These are phyloP conservation scores for Colletotrichum caudatum DNA, from an alignment of 2,329 filamentous ascomycete species.

Conservation along the genomic window DNA sequence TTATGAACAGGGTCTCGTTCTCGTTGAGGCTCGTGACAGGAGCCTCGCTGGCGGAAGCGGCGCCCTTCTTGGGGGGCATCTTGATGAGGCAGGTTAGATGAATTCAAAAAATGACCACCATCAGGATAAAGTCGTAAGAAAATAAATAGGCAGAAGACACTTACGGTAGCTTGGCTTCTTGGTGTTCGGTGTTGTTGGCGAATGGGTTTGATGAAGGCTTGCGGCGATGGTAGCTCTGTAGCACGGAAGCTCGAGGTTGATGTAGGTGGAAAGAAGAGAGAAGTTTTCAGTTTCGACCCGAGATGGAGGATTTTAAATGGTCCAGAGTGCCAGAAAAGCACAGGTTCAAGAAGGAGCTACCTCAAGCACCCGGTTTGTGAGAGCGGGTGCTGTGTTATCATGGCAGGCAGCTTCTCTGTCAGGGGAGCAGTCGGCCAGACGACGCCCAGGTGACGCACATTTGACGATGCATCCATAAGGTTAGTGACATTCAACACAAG, in stretches of 20 bases:
- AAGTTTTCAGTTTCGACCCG: background rate
- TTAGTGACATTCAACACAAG: background rate
- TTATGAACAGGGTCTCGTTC: slow-evolving; percentile 54
- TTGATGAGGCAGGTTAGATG: slow-evolving; percentile 15
- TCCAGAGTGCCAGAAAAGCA: background rate
- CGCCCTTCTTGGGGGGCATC: slow-evolving; percentile 52
- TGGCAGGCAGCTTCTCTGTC: background rate
- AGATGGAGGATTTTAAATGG: background rate
- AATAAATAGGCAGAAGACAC: background rate
- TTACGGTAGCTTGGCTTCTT: background rate
- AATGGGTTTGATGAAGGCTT: background rate
- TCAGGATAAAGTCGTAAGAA: background rate
- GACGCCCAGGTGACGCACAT: background rate
- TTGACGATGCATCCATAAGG: rapidly evolving
- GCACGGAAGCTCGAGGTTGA: background rate
- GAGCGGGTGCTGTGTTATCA: background rate
- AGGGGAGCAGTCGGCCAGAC: background rate
- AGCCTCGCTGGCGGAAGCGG: slow-evolving; percentile 40
- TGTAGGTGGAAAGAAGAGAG: background rate
- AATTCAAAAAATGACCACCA: background rate
- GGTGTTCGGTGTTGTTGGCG: background rate
- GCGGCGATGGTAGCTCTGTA: background rate
- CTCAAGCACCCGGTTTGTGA: slow-evolving; percentile 17
- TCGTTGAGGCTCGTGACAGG: slow-evolving; percentile 48
- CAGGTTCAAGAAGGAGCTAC: slow-evolving; percentile 11